A percentile compares a stretch with the other conserved stretches of the same genome.
These are phyloP conservation scores for Sideroxylon spinosum DNA, from an alignment of 179 eudicot species.

Conservation along the genomic window DNA sequence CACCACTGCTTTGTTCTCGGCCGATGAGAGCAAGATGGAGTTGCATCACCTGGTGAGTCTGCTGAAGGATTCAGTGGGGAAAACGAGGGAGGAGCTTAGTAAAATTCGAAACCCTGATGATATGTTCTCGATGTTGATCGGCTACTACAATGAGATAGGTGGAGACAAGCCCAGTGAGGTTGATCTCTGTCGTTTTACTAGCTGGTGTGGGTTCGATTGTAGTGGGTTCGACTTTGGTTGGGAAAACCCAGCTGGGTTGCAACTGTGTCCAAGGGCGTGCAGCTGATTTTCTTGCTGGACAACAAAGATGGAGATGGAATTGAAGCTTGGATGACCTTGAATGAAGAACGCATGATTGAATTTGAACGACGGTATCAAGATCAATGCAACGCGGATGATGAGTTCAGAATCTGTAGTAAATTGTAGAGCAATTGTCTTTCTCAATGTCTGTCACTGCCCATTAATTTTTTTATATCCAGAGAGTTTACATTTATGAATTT, in stretches of 20 bases:
- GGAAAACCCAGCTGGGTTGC: conserved; percentile 16
- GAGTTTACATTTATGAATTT: too few species aligned
- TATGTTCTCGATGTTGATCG: not conserved
- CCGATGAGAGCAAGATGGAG: not conserved
- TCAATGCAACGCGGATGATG: not conserved
- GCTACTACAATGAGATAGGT: conserved; percentile 4
- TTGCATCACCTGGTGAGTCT: not conserved
- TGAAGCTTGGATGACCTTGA: conserved; percentile 17
- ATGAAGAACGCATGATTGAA: conserved; percentile 15
- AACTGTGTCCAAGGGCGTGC: not conserved
- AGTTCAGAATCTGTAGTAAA: not conserved
- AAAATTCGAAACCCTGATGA: not conserved
- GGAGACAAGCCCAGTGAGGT: not conserved
- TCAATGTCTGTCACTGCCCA: not conserved
- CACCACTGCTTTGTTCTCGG: not conserved
- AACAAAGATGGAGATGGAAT: not conserved
- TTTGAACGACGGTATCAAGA: conserved; percentile 2
- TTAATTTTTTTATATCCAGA: too few species aligned
- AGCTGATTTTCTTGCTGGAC: conserved; percentile 10
- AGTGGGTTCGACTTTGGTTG: conserved; percentile 17
- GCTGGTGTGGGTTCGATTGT: conserved; percentile 9
- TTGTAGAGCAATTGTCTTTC: not conserved
- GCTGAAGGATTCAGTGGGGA: not conserved
- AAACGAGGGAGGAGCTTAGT: not conserved
- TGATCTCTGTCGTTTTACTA: conserved; percentile 11